Evolutionary conservation across 2,329 filamentous ascomycete species (phyloP).

Genomic region (Davidsoniella australis): DNA sequence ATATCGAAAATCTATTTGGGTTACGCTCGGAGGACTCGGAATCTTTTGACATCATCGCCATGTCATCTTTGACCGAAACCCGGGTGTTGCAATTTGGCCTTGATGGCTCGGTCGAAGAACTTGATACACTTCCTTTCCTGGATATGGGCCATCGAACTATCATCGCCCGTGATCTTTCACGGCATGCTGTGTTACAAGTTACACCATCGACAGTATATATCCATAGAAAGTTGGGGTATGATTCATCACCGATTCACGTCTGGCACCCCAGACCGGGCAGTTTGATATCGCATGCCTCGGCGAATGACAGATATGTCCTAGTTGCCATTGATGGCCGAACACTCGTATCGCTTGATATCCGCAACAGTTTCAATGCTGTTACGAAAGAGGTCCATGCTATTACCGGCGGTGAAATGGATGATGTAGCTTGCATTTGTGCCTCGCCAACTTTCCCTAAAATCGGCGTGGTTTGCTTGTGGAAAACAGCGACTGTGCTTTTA

Average conservation of each 20-base stretch:
- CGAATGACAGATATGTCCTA: conserved; percentile 52
- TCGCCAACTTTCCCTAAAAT: conserved; percentile 44
- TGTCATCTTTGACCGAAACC: conserved; percentile 71
- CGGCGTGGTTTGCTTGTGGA: conserved; percentile 77
- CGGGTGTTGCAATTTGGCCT: conserved; percentile 61
- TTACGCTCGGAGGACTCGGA: conserved; percentile 33
- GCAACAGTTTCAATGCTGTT: conserved; percentile 36
- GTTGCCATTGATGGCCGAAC: conserved; percentile 61
- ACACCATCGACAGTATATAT: conserved; percentile 48
- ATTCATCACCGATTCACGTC: conserved; percentile 16
- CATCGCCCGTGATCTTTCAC: conserved; percentile 27
- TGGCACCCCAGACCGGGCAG: conserved; percentile 37
- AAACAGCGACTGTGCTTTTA: conserved; percentile 61
- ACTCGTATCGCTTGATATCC: conserved; percentile 51
- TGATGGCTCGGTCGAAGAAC: conserved; percentile 69
- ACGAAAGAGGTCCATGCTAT: conserved; percentile 36
- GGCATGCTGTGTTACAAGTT: conserved; percentile 57
- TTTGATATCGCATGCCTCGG: conserved; percentile 61
- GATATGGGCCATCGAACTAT: conserved; percentile 55
- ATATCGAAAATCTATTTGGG: conserved; percentile 57
- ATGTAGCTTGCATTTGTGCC: conserved; percentile 73
- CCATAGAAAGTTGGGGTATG: conserved; percentile 11
- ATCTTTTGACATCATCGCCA: conserved; percentile 52
- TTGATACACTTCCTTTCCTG: conserved; percentile 59
- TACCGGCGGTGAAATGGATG: conserved; percentile 31